Evolutionary conservation across 345 rosid genomes (phyloP), one percentile per base, ranked within the genome.

Genomic region (Rhizophora mangle): DNA sequence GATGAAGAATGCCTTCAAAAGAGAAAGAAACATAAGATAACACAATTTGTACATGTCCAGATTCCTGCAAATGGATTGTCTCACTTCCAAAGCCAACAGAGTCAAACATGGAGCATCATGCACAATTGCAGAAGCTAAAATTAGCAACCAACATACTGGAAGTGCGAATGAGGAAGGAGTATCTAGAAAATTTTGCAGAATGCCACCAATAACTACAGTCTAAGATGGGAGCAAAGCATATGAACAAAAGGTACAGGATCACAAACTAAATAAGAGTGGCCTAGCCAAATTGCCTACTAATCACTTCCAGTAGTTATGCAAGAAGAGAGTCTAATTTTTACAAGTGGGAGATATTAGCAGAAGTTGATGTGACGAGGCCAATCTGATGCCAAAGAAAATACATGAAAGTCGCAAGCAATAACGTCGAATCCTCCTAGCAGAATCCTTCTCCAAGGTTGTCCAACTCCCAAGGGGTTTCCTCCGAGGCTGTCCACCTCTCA

Each of bases 231-330:
- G 60, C 32, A 32, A 34, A 55, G n/a, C 63, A 30, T 39, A 22
- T 16, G 24, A 49, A 18, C 59, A 72, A 64, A 24, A 72, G 49
- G 59, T 51, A 72, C 51, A 51, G 24, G 7, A 46, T 49, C 64
- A 34, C n/a, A 24, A 58, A 49, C 36, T 15, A 24, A 65, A 47
- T 55, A 46, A 29, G 49, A 52, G 27, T 13, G 53, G 65, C 60
- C 34, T 13, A 19, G 58, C 46, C 63, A 64, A 46, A 63, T 43
- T 65, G 64, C 60, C 70, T 27, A 47, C n/a, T 27, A 19, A 57
- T 65, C 31, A 58, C 13, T 43, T 43, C 9, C 1, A 21, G 11
- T 47, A 29, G 39, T 37, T 39, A 8, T 55, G 64, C 30, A 65
- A 64, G 6, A 64, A 37, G 10, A 56, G 31, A 36, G 36, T 9